Percentiles rank a stretch among this genome's conserved stretches.
Conservation (phyloP, 106 monocot species). For the Phalaenopsis equestris region DNA sequence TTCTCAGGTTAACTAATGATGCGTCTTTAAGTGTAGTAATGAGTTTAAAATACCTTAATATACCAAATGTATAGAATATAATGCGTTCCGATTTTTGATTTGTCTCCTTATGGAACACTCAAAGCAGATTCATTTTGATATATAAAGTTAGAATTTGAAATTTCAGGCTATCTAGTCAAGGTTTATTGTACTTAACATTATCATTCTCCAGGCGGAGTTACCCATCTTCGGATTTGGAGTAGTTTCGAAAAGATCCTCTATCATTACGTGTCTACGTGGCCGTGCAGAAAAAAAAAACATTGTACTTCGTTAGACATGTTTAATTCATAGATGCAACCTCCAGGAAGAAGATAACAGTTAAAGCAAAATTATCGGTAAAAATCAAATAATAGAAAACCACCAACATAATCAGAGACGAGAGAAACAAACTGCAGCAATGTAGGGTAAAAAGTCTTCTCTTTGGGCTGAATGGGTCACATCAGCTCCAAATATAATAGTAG, state of each 20-base stretch:
- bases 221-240: constrained; percentile 25
- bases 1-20: neutral
- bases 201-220: constrained; percentile 19
- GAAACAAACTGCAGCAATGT: constrained; percentile 66
- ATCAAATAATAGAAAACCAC: neutral
- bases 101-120: constrained; percentile 26
- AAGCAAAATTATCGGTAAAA: neutral
- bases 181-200: constrained; percentile 23
- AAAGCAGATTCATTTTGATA: constrained; percentile 48
- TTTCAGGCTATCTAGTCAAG: no score
- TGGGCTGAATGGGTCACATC: constrained; percentile 89
- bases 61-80: constrained; percentile 69
- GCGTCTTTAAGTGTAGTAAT: neutral
- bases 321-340: constrained; percentile 93
- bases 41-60: neutral
- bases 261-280: constrained; percentile 54
- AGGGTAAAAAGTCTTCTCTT: constrained; percentile 60
- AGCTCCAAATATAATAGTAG: constrained; percentile 87
- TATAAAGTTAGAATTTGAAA: no score
- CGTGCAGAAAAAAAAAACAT: constrained; percentile 59
- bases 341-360: neutral
- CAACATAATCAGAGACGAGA: neutral
- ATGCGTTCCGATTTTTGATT: constrained; percentile 44
- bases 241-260: constrained; percentile 41
- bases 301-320: constrained; percentile 66